phyloP scores from a whole-genome alignment of 805 yeast species.

The Teunomyces tritomae region DNA sequence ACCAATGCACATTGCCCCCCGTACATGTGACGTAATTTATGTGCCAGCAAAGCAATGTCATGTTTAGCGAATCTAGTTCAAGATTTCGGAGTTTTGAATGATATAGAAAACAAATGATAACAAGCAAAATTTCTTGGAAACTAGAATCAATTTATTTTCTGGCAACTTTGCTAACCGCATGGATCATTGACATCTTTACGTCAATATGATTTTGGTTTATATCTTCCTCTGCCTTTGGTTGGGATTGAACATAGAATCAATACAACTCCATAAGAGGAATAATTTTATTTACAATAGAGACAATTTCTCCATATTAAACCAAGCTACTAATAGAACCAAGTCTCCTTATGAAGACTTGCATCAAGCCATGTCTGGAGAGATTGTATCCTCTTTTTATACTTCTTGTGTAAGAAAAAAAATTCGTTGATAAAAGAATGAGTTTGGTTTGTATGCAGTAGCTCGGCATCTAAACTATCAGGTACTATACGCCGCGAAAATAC shows the following conservation, averaged over 20 bases:
- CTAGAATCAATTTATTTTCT: background rate
- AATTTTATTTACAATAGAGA: background rate
- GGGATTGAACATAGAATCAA: conserved; percentile 5
- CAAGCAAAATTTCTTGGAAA: background rate
- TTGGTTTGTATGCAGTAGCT: background rate
- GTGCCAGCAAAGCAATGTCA: background rate
- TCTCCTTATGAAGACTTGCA: background rate
- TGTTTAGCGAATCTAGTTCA: background rate
- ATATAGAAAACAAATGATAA: background rate
- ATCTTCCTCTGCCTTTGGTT: conserved; percentile 27
- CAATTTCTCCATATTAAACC: background rate
- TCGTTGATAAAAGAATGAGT: background rate
- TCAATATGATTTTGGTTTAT: conserved; percentile 1
- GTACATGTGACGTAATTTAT: too few relatives aligned
- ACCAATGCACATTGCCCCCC: too few relatives aligned
- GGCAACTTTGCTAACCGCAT: too few relatives aligned
- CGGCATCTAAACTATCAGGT: background rate
- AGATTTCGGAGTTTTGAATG: background rate
- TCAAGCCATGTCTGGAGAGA: conserved; percentile 1
- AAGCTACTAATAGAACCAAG: background rate
- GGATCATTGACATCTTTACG: background rate
- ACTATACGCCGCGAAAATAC: background rate
- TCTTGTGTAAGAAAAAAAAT: background rate
- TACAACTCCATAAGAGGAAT: conserved; percentile 20
- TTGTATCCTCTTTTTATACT: background rate